Percentiles rank a stretch among this genome's conserved stretches.
Evolutionary conservation across 805 yeast genomes (phyloP).

Genomic region (Brettanomyces bruxellensis): DNA sequence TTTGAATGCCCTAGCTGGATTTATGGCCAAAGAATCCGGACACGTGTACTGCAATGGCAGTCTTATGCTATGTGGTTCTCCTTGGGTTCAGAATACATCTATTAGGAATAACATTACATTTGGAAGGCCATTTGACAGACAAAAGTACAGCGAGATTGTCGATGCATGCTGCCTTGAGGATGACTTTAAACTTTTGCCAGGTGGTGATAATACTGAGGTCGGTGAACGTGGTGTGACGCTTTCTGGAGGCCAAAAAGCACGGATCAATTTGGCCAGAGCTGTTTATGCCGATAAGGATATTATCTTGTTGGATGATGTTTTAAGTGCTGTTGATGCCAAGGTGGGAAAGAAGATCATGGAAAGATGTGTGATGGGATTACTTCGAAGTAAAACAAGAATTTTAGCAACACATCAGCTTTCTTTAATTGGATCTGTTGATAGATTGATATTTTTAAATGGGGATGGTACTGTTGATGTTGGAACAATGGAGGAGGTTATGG

Average conservation of each 20-base stretch:
- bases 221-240: slow-evolving; percentile 82
- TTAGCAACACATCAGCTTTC: slow-evolving; percentile 82
- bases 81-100: slow-evolving; percentile 82
- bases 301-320: slow-evolving; percentile 52
- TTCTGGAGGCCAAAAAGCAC: slow-evolving; percentile 87
- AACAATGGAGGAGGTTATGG: slow-evolving; percentile 42
- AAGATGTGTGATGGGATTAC: slow-evolving; percentile 52
- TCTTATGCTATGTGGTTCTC: slow-evolving; percentile 46
- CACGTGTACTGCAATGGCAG: slow-evolving; percentile 43
- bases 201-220: slow-evolving; percentile 70
- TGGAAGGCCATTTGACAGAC: slow-evolving; percentile 46
- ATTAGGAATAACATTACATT: slow-evolving; percentile 66
- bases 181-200: slow-evolving; percentile 60
- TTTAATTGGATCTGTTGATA: slow-evolving; percentile 59
- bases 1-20: slow-evolving; percentile 61
- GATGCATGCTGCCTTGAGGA: slow-evolving; percentile 57
- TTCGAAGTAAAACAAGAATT: slow-evolving; percentile 54
- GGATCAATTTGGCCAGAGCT: slow-evolving; percentile 62
- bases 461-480: slow-evolving; percentile 58
- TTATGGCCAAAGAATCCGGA: slow-evolving; percentile 53
- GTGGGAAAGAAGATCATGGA: slow-evolving; percentile 50
- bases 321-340: slow-evolving; percentile 67
- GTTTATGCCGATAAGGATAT: slow-evolving; percentile 55
- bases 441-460: slow-evolving; percentile 58
- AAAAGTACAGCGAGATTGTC: slow-evolving; percentile 44